These are phyloP conservation scores for Sisymbrium irio DNA, from an alignment of 345 rosid species.

Conservation along the genomic window DNA sequence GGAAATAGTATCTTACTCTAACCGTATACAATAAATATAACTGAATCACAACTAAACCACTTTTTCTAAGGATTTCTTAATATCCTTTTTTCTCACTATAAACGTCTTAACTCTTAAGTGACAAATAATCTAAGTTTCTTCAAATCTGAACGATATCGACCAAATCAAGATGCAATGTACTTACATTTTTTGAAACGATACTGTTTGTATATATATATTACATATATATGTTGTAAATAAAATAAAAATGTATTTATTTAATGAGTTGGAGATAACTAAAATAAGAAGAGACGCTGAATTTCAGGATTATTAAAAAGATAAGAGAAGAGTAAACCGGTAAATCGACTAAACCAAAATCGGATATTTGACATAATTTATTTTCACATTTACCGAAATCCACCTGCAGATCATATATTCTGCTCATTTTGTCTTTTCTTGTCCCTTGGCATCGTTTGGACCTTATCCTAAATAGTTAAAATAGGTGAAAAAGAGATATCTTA, in stretches of 20 bases:
- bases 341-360: slow-evolving; percentile 18
- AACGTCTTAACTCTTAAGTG: too few relatives aligned
- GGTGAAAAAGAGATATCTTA: not conserved
- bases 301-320: not conserved
- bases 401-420: not conserved
- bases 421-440: not conserved
- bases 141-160: not conserved
- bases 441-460: slow-evolving; percentile 4
- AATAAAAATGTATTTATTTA: not conserved
- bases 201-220: not conserved
- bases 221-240: not conserved
- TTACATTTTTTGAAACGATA: not conserved
- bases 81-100: too few relatives aligned
- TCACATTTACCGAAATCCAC: slow-evolving; percentile 26
- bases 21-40: too few relatives aligned
- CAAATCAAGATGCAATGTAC: not conserved
- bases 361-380: slow-evolving; percentile 12
- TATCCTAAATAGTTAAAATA: not conserved
- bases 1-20: too few relatives aligned
- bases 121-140: not conserved
- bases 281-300: not conserved
- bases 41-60: not conserved
- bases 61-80: not conserved
- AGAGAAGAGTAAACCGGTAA: not conserved
- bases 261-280: not conserved